Evolutionary conservation across 257 asterid genomes (phyloP), one percentile per base, ranked within the genome.

Genomic region (Solanum stenotomum): DNA sequence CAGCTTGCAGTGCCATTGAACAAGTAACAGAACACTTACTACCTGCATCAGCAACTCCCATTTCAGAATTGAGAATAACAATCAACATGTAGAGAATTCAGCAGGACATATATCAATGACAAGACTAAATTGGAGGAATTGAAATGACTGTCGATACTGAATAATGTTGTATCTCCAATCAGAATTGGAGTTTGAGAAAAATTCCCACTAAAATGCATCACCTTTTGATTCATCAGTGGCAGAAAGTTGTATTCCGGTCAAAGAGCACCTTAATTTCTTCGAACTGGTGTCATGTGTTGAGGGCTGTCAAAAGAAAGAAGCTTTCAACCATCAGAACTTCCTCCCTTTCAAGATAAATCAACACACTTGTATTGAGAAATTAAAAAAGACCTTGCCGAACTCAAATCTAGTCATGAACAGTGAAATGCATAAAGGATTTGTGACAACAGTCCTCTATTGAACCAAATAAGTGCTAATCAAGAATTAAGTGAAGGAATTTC

Each of bases 261-360:
- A 27, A 35, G 83, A 33, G 63, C 88, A 70, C 81, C 14, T 85
- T 12, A 89, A 46, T 88, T 59, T 78, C 89, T 87, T 90, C 85
- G 85, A 92, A 22, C 42, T 83, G 84, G 90, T 89, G 56, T 87
- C 86, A 61, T 56, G 90, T 87, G 65, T 74, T 68, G 93, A 68
- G 89, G 95, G 82, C 98, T 93, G 84, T 83, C 82, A 59, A 91
- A 52, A 46, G 78, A 83, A 33, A 88, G 46, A 33, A 89, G 83
- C 71, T 86, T 88, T 87, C 89, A 87, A 63, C 65, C 85, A 85
- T 84, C 35, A 86, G 89, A 68, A 23, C 40, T 31, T 63, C 75
- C 85, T 34, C 18, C 29, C 44, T 34, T 83, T 18, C 72, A 87
- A 67, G 72, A 25, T 16, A 63, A 67, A 77, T 29, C 74, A 87